Conservation (phyloP, 2,329 filamentous ascomycete genomes). For the Pochonia chlamydosporia region DNA sequence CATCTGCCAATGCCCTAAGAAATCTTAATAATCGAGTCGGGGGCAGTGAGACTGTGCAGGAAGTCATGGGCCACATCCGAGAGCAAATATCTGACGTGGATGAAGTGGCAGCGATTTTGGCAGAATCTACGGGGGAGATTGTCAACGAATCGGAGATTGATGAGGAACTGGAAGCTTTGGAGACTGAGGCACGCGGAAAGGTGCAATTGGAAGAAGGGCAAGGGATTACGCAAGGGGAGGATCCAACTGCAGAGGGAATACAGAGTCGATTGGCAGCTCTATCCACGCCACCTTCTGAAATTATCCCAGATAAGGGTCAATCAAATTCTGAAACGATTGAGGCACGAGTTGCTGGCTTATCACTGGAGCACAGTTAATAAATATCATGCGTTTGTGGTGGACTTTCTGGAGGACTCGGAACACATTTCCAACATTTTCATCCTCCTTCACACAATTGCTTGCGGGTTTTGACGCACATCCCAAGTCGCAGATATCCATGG, state of each 20-base stretch:
- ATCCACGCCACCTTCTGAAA: background rate
- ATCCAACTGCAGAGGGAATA: background rate
- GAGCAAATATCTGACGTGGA: slow-evolving; percentile 79
- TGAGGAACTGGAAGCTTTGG: slow-evolving; percentile 75
- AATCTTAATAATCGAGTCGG: slow-evolving; percentile 72
- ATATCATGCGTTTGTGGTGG: background rate
- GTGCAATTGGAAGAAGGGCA: slow-evolving; percentile 49
- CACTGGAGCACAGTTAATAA: background rate
- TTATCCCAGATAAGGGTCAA: background rate
- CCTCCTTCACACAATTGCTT: no score
- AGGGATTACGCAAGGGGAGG: slow-evolving; percentile 23
- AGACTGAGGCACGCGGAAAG: slow-evolving; percentile 49
- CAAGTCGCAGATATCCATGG: no score
- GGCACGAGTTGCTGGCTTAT: background rate
- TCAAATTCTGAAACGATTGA: background rate
- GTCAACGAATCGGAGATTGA: slow-evolving; percentile 83
- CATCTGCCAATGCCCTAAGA: slow-evolving; percentile 66
- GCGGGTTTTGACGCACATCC: no score
- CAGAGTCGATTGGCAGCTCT: background rate
- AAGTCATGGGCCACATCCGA: slow-evolving; percentile 66
- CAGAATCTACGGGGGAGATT: slow-evolving; percentile 46
- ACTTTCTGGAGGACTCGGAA: no score
- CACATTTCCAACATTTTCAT: no score
- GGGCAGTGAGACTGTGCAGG: slow-evolving; percentile 68
- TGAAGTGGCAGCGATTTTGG: slow-evolving; percentile 73